Base-by-base conservation (phyloP, 129 eudicot genomes). In the Calendula officinalis region DNA sequence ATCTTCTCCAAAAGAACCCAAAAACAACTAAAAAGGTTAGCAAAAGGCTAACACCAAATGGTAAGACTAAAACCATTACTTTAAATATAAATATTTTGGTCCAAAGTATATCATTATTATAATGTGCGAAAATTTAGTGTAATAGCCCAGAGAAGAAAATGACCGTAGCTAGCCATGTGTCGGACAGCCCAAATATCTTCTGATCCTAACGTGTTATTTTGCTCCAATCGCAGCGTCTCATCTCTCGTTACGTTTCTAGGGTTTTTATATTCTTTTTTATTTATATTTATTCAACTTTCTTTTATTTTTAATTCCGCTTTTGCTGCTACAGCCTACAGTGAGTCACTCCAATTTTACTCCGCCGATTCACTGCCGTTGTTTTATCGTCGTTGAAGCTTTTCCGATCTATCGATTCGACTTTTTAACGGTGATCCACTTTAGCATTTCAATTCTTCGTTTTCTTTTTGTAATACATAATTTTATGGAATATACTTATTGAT, bases 141-240 rank as follows among this genome's bases (percentile, higher is more conserved):
- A 22, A 22, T 22, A 22, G 30, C 30, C 30, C 30, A 22, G 30
- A 22, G 30, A 22, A 22, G 1, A 22, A 22, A 22, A 15, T 52
- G n/a, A 52, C 3, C 5, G 47, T 35, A 37, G 37, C 45, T 3
- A 15, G 46, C 51, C 75, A 58, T 67, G 75, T 59, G 75, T 70
- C 52, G 52, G 8, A 14, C 42, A 39, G 35, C 11, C 53, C 68
- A 47, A 16, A 38, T 39, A 48, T 69, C 75, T 38, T 46, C 60
- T 57, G 44, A 58, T 57, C 33, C 35, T 8, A 36, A 57, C 60
- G 52, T 59, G 36, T 56, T 45, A 9, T 12, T 8, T 5, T 34
- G 36, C 11, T 27, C 72, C 73, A 67, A 35, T 34, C 37, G 64
- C 73, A 13, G 43, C 44, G 12, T 43, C 54, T 3, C 41, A 17